These are phyloP conservation scores for Botrytis byssoidea DNA, from an alignment of 2,329 filamentous ascomycete genomes.

Conservation along the genomic window DNA sequence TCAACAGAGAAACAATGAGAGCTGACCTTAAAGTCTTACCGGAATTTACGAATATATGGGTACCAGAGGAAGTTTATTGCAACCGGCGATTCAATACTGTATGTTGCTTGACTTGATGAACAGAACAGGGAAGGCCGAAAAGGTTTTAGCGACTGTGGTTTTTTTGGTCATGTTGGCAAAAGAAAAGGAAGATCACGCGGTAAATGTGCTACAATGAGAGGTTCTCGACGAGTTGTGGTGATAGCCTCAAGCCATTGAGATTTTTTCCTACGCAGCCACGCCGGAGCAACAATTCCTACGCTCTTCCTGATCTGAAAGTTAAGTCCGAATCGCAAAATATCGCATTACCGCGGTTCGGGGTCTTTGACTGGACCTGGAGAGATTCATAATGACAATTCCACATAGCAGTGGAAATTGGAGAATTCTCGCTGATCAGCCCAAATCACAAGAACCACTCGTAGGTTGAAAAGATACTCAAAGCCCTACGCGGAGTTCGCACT, in stretches of 20 bases:
- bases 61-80: background rate
- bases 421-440: background rate
- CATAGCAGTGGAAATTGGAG: background rate
- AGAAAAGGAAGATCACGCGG: too few species aligned
- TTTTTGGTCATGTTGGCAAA: too few species aligned
- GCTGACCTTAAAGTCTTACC: background rate
- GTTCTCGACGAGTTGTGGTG: too few species aligned
- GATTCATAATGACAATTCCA: background rate
- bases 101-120: too few species aligned
- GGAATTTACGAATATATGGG: background rate
- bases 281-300: background rate
- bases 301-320: background rate
- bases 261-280: too few species aligned
- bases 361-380: background rate
- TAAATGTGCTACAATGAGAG: too few species aligned
- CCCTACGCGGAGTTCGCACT: too few species aligned
- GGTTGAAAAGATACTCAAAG: background rate
- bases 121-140: too few species aligned
- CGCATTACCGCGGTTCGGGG: background rate
- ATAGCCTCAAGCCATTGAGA: too few species aligned
- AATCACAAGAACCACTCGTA: background rate
- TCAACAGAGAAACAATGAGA: background rate
- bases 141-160: too few species aligned
- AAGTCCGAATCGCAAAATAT: background rate
- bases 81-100: background rate